A percentile compares a stretch with the other conserved stretches of the same genome.
Evolutionary conservation across 148 eudicot species (phyloP).

Genomic region (Rhododendron henanense): DNA sequence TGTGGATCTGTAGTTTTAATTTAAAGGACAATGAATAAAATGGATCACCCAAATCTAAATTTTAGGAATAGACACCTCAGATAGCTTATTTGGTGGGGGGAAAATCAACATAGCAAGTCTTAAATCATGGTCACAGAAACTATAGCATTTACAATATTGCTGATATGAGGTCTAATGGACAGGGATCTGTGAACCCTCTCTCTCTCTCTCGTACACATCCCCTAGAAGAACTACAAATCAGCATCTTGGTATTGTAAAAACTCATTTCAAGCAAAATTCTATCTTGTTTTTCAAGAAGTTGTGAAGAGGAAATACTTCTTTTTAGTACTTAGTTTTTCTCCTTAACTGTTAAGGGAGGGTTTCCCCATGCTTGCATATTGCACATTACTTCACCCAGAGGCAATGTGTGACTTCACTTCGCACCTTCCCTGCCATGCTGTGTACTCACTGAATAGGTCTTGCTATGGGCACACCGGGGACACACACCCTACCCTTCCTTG

Average conservation of each 20-base stretch:
- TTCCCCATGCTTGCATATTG: background rate
- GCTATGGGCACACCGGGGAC: background rate
- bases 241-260: background rate
- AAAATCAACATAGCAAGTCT: background rate
- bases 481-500: background rate
- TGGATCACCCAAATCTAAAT: background rate
- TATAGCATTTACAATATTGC: background rate
- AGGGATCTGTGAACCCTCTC: background rate
- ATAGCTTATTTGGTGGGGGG: background rate
- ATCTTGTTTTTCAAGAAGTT: background rate
- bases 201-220: background rate
- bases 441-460: background rate
- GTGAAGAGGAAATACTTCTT: background rate
- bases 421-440: background rate
- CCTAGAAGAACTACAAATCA: background rate
- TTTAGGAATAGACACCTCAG: background rate
- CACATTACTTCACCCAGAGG: background rate
- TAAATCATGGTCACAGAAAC: background rate
- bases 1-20: background rate
- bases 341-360: background rate
- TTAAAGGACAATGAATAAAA: background rate
- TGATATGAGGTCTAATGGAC: background rate
- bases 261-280: background rate
- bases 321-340: background rate
- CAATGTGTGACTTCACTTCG: background rate